Evolutionary conservation across 2,329 filamentous ascomycete genomes (phyloP), one percentile per base, ranked within the genome.

Genomic region (Talaromyces piceae): DNA sequence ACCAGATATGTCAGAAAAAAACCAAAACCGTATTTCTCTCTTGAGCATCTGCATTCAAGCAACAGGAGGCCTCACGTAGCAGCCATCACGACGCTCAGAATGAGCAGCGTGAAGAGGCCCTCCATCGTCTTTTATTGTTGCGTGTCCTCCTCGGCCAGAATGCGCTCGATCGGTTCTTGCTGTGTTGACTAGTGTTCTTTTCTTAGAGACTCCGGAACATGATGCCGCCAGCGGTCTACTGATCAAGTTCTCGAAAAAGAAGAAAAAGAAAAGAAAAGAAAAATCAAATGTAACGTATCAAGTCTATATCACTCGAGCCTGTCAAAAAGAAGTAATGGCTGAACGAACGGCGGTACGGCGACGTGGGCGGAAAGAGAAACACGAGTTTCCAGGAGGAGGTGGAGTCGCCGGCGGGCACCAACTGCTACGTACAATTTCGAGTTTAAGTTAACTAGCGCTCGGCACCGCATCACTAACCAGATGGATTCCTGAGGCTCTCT

Each of bases 71-170:
- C 78, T 70, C 68, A 84, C 80, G 81, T 81, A 63, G 77, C 69
- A 54, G 78, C 81, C 82, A 86, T 86, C 58, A 84, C 75, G 56
- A 76, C 72, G 78, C 82, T 80, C 74, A 85, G 64, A 31, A 75
- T 72, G 71, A 85, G 77, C 74, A 86, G 68, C 63, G 81, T 83
- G 59, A 83, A 77, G 43, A 85, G 73, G 60, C 82, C 82, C 68
- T 82, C 80, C 78, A 81, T 74, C 54, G 50, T 67, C 22, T 41
- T 31, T 45, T 28, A 16, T 26, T 13, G 39, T 4, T 26, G 20
- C 33, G 41, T 51, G 27, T 46, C 49, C 31, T 51, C 44, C 20
- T n/a, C n/a, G n/a, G 33, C 16, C 23, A 49, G 30, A 48, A 41
- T 46, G 45, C 50, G 46, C 28, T 37, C 33, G 41, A 18, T 72